Conservation (phyloP, 352 stramenopile genomes). For the Globisporangium carolinianum region DNA sequence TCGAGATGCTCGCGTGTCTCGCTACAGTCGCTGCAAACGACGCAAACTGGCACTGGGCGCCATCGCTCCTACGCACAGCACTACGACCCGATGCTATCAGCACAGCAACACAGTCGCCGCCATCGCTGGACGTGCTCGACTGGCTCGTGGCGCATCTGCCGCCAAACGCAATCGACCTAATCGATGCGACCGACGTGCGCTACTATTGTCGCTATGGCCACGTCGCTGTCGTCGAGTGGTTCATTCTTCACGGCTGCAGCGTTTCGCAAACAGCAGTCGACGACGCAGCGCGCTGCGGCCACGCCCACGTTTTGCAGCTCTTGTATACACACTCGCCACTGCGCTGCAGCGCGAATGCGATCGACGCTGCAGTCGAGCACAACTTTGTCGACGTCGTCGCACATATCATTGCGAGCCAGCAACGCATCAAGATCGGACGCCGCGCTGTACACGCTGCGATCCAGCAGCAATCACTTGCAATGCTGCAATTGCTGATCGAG, state of each 20-base stretch:
- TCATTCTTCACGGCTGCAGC: background rate
- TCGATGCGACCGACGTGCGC: background rate
- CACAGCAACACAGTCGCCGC: background rate
- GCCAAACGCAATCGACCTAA: background rate
- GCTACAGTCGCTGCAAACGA: background rate
- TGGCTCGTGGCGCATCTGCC: background rate
- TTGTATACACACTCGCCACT: background rate
- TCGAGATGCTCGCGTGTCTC: constrained; percentile 2
- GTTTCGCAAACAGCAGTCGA: background rate
- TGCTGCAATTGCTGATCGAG: background rate
- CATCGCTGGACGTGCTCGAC: background rate
- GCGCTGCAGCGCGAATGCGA: too few species aligned
- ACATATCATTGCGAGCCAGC: background rate
- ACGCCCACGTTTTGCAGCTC: background rate
- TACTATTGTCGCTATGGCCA: background rate
- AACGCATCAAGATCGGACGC: background rate
- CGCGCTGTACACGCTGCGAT: background rate
- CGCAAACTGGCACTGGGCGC: background rate
- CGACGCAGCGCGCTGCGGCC: background rate
- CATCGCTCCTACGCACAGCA: background rate
- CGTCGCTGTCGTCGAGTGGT: background rate
- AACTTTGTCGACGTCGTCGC: background rate
- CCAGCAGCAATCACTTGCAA: background rate
- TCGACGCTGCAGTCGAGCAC: background rate
- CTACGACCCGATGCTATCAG: background rate